These are phyloP conservation scores for Trifolium fragiferum DNA, from an alignment of 306 rosid genomes.

Conservation along the genomic window DNA sequence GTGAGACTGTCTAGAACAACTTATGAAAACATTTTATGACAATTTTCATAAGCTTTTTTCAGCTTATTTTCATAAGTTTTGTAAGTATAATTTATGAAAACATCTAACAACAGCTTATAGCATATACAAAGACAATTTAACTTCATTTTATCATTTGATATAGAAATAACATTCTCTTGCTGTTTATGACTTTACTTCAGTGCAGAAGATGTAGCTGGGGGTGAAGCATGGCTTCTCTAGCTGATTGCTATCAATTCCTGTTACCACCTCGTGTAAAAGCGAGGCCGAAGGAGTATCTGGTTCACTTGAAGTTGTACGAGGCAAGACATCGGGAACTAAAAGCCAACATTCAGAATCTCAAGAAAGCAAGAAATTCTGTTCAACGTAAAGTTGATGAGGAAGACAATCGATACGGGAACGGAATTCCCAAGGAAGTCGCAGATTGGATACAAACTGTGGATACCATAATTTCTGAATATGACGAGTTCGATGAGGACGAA, in stretches of 20 bases:
- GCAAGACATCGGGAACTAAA: background rate
- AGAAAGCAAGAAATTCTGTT: background rate
- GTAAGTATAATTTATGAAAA: too few relatives aligned
- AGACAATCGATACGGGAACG: background rate
- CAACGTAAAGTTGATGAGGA: background rate
- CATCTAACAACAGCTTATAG: too few relatives aligned
- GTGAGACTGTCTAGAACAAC: too few relatives aligned
- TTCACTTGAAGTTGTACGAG: background rate
- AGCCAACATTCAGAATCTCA: background rate
- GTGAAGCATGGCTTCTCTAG: background rate
- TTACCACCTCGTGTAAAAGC: background rate
- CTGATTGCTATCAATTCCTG: background rate
- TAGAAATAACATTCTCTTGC: background rate
- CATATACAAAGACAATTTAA: too few relatives aligned
- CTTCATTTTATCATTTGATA: too few relatives aligned
- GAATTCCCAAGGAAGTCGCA: background rate
- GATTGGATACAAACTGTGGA: background rate
- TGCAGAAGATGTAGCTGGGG: slow-evolving; percentile 13
- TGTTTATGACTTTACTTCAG: background rate
- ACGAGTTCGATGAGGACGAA: background rate
- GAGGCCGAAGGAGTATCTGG: background rate
- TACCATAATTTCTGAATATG: background rate
- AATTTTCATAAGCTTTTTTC: too few relatives aligned
- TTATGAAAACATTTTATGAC: too few relatives aligned
- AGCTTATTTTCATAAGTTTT: too few relatives aligned